Conservation (phyloP, 257 asterid species). For the Lycium barbarum region DNA sequence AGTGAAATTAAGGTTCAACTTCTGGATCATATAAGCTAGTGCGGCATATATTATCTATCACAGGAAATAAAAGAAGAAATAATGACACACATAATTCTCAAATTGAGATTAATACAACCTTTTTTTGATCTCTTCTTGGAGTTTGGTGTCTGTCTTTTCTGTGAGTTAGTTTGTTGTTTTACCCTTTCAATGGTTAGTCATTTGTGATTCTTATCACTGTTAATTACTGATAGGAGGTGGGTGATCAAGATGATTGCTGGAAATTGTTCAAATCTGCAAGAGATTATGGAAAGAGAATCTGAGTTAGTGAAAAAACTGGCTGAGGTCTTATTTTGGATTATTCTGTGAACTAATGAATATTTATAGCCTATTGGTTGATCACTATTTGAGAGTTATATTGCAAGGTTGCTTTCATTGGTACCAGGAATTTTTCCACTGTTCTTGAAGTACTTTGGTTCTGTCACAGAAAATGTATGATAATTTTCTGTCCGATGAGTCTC, state of each 20-base stretch:
- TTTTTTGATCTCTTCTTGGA: constrained; percentile 3
- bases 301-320: constrained; percentile 74
- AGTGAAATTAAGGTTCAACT: background rate
- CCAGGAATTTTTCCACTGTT: background rate
- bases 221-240: constrained; percentile 80
- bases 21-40: background rate
- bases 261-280: constrained; percentile 61
- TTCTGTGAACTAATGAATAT: background rate
- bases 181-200: constrained; percentile 25
- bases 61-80: constrained; percentile 3
- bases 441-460: background rate
- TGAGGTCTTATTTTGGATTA: constrained; percentile 62
- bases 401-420: background rate
- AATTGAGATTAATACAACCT: background rate
- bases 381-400: background rate
- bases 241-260: constrained; percentile 87
- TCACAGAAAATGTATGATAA: background rate
- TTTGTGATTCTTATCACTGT: constrained; percentile 36
- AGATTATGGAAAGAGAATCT: constrained; percentile 78
- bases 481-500: background rate
- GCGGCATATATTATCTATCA: background rate
- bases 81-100: background rate
- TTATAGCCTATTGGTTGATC: background rate
- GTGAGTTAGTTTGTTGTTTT: background rate
- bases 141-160: background rate